phyloP scores from a whole-genome alignment of 1,284 basidiomycete genomes.

The Pyrrhoderma lamaoense region DNA sequence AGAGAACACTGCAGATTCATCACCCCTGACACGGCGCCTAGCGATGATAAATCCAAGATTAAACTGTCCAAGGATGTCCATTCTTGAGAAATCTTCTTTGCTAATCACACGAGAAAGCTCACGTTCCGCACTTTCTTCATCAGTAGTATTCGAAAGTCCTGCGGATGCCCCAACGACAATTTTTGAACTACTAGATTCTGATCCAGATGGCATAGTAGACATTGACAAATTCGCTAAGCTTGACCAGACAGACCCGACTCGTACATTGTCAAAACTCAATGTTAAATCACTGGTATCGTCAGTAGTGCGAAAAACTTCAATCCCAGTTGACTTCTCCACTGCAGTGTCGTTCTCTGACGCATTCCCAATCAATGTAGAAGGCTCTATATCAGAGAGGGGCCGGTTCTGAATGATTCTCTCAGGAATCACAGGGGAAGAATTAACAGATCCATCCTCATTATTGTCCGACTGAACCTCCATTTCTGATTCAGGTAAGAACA shows the following conservation, averaged over 20 bases:
- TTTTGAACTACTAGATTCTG: conserved; percentile 38
- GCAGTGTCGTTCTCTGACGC: conserved; percentile 21
- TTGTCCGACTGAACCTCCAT: too few relatives aligned
- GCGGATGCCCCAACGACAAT: conserved; percentile 18
- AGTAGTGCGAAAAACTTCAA: conserved; percentile 40
- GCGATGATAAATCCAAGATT: conserved; percentile 94
- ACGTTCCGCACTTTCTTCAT: conserved; percentile 55
- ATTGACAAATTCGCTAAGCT: not conserved
- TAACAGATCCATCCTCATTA: too few relatives aligned
- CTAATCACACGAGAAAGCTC: conserved; percentile 81
- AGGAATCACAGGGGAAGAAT: too few relatives aligned
- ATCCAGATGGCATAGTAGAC: conserved; percentile 30
- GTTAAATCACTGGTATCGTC: conserved; percentile 31
- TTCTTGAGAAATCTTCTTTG: conserved; percentile 79
- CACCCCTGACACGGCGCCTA: conserved; percentile 42
- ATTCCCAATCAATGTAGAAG: too few relatives aligned
- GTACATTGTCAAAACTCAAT: conserved; percentile 39
- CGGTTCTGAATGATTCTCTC: too few relatives aligned
- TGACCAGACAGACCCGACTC: not conserved
- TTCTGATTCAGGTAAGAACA: too few relatives aligned
- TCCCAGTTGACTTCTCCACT: conserved; percentile 23
- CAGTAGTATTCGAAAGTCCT: conserved; percentile 49
- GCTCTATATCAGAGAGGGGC: too few relatives aligned
- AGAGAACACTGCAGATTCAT: too few relatives aligned
- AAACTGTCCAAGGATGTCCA: conserved; percentile 92